phyloP scores from a whole-genome alignment of 73 alveolate species.

The Stentor roeselii region DNA sequence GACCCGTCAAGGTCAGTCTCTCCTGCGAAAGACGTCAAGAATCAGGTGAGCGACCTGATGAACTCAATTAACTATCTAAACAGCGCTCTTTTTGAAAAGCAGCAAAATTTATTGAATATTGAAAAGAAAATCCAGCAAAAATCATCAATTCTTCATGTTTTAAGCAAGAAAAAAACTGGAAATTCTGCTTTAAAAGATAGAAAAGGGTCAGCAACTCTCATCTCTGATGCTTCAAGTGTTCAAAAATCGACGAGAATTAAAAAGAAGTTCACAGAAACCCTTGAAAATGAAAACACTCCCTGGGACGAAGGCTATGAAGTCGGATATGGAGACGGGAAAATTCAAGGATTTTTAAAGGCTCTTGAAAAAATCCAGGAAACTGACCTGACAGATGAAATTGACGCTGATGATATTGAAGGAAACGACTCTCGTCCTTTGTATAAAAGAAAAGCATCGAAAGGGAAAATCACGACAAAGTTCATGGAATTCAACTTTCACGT shows the following conservation, averaged over 20 bases:
- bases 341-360: background rate
- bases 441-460: background rate
- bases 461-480: background rate
- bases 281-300: background rate
- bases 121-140: background rate
- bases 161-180: background rate
- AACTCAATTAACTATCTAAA: background rate
- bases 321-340: background rate
- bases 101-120: background rate
- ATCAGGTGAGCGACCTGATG: background rate
- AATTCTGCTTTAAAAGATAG: background rate
- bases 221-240: background rate
- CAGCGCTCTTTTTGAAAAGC: background rate
- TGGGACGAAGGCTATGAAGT: conserved; percentile 3
- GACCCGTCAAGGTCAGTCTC: background rate
- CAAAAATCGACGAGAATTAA: background rate
- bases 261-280: background rate
- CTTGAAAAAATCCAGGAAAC: background rate
- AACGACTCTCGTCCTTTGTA: background rate
- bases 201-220: background rate
- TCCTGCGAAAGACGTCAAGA: background rate
- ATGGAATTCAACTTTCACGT: conserved; percentile 3
- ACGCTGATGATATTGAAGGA: background rate
- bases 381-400: background rate
- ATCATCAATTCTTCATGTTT: background rate